A percentile compares a stretch with the other conserved stretches of the same genome.
Evolutionary conservation across 1,284 basidiomycete species (phyloP).

Genomic region (Ganoderma multipileum): DNA sequence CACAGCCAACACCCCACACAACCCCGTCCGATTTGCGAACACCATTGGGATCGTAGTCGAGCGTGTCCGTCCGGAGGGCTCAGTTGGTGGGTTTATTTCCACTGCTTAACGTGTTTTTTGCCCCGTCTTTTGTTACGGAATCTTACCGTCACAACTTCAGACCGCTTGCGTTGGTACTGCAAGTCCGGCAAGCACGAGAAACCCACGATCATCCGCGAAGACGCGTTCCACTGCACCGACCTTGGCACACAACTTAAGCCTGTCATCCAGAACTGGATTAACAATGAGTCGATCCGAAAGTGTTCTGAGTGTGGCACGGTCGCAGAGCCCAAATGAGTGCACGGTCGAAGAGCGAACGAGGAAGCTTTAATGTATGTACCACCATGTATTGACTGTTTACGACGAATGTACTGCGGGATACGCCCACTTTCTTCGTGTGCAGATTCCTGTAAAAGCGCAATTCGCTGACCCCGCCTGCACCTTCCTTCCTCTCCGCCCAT

Average conservation of each 20-base stretch:
- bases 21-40: constrained; percentile 89
- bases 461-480: too few species aligned
- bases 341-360: not conserved
- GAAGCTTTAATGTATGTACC: constrained; percentile 5
- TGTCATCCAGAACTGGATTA: constrained; percentile 84
- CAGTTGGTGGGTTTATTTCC: constrained; percentile 53
- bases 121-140: not conserved
- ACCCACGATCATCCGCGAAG: constrained; percentile 88
- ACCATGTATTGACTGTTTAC: not conserved
- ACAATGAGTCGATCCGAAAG: constrained; percentile 63
- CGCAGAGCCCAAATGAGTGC: constrained; percentile 65
- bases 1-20: constrained; percentile 92
- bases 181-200: constrained; percentile 66
- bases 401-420: not conserved
- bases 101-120: not conserved
- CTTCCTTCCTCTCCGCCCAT: too few species aligned
- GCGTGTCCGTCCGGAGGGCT: constrained; percentile 76
- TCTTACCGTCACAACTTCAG: constrained; percentile 47
- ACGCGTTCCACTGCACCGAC: constrained; percentile 89
- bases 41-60: constrained; percentile 97
- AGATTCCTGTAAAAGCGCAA: too few species aligned
- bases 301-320: constrained; percentile 76
- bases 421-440: not conserved
- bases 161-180: constrained; percentile 96
- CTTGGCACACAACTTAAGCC: constrained; percentile 95